Base-by-base conservation (phyloP, 768 basidiomycete species). In the Lactifluus subvellereus region DNA sequence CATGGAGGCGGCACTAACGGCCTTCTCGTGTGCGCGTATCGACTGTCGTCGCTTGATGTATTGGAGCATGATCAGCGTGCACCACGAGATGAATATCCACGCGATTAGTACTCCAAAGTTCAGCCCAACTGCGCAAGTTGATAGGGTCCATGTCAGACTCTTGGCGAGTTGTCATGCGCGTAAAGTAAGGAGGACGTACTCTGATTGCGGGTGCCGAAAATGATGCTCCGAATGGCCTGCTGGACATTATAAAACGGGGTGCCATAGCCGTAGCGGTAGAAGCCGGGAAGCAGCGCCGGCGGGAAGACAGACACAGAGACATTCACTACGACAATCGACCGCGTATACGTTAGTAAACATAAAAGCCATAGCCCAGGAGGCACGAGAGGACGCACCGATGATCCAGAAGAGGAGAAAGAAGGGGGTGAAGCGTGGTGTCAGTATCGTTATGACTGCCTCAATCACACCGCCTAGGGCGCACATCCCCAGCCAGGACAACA, bases 211-310 rank as follows among this genome's bases (percentile, higher is more conserved):
- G 86, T 87, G 42, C 79, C 75, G 66, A 91, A 89, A n/a, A 86
- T 71, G 59, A 91, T 76, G 30, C 82, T 76, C 20, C 89, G 78
- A 4, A 83, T 79, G 0, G 85, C 82, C 43, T 76, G 73, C 14
- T 84, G 82, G 33, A 89, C 76, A 67, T 89, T 87, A 71, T 87
- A 89, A 69, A 91, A 89, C 1, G 89, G 89, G 66, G 77, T 78
- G 0, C 82, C 87, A 66, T 84, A 87, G 1, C 87, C 89, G 62
- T 89, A 89, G 53, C 77, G 79, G 73, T 79, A 88, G 61, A 89
- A 64, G 43, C 67, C 67, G 0, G 87, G 86, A 1, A 88, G 74
- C 1, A 83, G 71, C 55, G 83, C 79, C 47, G 88, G 78, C 0
- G 89, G 88, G 69, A 80, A 80, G 45, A 78, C 72, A 20, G 76